These are phyloP conservation scores for Phytophthora pseudosyringae DNA, from an alignment of 352 stramenopile genomes.

Conservation along the genomic window DNA sequence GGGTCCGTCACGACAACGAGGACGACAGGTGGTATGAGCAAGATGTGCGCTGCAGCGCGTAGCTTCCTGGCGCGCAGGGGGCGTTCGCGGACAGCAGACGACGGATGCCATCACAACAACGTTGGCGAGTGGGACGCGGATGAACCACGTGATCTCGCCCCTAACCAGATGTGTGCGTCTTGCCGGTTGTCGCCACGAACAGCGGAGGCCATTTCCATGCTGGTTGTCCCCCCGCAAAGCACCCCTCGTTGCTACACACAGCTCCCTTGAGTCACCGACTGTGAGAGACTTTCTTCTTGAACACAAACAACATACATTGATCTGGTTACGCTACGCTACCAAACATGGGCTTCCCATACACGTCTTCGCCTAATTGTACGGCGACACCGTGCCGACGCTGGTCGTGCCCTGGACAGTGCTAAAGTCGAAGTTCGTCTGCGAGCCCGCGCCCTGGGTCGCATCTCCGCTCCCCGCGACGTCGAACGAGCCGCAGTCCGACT, in stretches of 20 bases:
- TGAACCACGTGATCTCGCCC: constrained; percentile 1
- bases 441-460: constrained; percentile 1
- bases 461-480: constrained; percentile 14
- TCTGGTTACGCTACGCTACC: constrained; percentile 8
- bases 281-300: not conserved
- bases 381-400: constrained; percentile 21
- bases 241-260: too few species aligned
- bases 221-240: too few species aligned
- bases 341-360: constrained; percentile 2
- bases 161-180: not conserved
- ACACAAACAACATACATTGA: constrained; percentile 8
- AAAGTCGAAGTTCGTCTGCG: constrained; percentile 30
- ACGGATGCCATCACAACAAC: constrained; percentile 6
- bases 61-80: constrained; percentile 2
- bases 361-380: constrained; percentile 15
- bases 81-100: constrained; percentile 26
- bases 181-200: too few species aligned
- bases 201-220: too few species aligned
- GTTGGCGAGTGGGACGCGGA: constrained; percentile 7
- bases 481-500: constrained; percentile 21
- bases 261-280: not conserved
- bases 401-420: constrained; percentile 13
- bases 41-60: constrained; percentile 5
- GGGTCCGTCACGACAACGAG: not conserved
- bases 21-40: not conserved